Evolutionary conservation across 345 rosid genomes (phyloP).

Genomic region (Acer negundo): DNA sequence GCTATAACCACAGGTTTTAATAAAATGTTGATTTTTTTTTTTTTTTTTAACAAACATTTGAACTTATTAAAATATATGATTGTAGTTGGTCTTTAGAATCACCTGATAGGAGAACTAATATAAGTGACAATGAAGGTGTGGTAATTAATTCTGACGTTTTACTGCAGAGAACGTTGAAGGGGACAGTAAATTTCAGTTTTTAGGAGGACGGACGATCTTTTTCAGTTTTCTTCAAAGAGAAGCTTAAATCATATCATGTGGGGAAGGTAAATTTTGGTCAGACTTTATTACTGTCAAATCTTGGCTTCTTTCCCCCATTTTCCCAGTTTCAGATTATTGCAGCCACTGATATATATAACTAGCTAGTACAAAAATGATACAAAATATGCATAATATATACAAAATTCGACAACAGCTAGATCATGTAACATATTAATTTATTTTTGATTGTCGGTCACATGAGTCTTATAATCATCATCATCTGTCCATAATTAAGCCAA

Average conservation of each 20-base stretch:
- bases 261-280: constrained; percentile 31
- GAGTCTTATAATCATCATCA: background rate
- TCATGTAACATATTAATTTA: background rate
- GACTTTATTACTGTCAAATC: constrained; percentile 10
- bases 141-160: background rate
- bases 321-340: background rate
- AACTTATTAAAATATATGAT: too few relatives aligned
- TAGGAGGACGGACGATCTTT: background rate
- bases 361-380: too few relatives aligned
- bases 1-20: too few relatives aligned
- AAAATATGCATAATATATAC: background rate
- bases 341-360: background rate
- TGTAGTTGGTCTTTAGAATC: too few relatives aligned
- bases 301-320: constrained; percentile 9
- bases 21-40: too few relatives aligned
- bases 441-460: background rate
- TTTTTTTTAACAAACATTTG: too few relatives aligned
- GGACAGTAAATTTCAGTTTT: background rate
- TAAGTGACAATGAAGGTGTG: background rate
- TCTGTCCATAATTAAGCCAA: background rate
- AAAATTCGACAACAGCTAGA: background rate
- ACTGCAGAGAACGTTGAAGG: background rate
- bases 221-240: background rate
- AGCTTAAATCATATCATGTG: constrained; percentile 4
- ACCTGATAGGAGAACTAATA: too few relatives aligned